A percentile compares a stretch with the other conserved stretches of the same genome.
phyloP scores from a whole-genome alignment of 208 protist species.

The Trypanosoma scelopori region DNA sequence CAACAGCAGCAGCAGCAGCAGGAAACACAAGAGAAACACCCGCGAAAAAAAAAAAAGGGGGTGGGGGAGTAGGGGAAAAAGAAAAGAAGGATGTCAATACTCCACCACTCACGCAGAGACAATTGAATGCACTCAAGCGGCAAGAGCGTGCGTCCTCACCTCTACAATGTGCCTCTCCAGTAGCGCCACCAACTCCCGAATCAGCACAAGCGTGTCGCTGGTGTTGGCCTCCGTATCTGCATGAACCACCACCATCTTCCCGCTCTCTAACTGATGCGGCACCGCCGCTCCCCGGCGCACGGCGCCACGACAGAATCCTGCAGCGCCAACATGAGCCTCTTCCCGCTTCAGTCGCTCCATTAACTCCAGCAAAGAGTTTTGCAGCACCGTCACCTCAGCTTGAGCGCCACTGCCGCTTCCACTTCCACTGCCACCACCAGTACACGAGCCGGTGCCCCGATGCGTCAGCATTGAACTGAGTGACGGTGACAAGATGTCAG shows the following conservation, averaged over 20 bases:
- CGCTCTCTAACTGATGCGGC: too few relatives aligned
- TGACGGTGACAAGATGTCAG: background rate
- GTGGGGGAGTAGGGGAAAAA: conserved; percentile 7
- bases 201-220: background rate
- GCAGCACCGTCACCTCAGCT: background rate
- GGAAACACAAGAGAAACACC: background rate
- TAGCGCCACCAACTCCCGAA: conserved; percentile 1
- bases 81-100: too few relatives aligned
- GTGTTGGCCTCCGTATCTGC: background rate
- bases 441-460: background rate
- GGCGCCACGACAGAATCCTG: too few relatives aligned
- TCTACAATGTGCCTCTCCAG: conserved; percentile 6
- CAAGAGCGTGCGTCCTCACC: background rate
- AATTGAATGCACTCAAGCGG: background rate
- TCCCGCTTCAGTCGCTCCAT: background rate
- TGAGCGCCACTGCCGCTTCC: background rate
- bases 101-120: too few relatives aligned
- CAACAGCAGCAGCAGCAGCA: background rate
- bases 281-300: too few relatives aligned
- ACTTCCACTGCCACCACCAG: background rate
- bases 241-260: too few relatives aligned
- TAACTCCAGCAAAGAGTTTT: background rate
- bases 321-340: background rate
- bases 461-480: background rate
- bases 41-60: conserved; percentile 3